These are phyloP conservation scores for Penicillium canariense DNA, from an alignment of 495 filamentous ascomycete genomes.

Conservation along the genomic window DNA sequence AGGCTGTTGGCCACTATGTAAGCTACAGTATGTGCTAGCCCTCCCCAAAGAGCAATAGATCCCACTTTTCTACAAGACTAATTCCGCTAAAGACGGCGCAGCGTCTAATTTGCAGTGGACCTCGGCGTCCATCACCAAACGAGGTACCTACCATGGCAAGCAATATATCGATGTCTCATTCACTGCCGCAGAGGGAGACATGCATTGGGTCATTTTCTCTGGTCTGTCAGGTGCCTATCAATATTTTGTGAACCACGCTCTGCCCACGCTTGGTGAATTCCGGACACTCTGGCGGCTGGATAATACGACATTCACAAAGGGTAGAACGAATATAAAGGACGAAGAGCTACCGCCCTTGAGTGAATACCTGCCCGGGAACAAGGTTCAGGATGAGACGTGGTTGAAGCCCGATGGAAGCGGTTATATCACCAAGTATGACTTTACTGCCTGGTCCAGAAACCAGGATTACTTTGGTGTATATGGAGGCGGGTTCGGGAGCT, in stretches of 20 bases:
- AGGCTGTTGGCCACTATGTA: slow-evolving; percentile 3
- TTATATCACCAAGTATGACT: slow-evolving; percentile 8
- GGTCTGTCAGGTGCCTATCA: slow-evolving; percentile 4
- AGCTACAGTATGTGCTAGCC: neutral
- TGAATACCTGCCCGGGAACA: neutral
- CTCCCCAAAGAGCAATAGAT: neutral
- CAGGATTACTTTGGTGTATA: slow-evolving; percentile 7
- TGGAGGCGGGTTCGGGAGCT: slow-evolving; percentile 1
- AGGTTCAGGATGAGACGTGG: slow-evolving; percentile 5
- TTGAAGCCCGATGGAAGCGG: slow-evolving; percentile 3
- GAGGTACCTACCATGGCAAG: neutral
- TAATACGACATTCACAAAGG: neutral
- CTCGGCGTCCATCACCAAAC: slow-evolving; percentile 3
- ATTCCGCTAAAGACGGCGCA: neutral
- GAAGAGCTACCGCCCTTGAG: neutral
- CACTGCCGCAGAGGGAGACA: slow-evolving; percentile 4
- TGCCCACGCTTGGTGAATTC: slow-evolving; percentile 3
- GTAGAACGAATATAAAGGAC: slow-evolving; percentile 4
- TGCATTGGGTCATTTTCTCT: slow-evolving; percentile 5
- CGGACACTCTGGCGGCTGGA: slow-evolving; percentile 3
- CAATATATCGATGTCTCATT: slow-evolving; percentile 2
- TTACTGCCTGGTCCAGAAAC: slow-evolving; percentile 1
- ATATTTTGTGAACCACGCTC: slow-evolving; percentile 5
- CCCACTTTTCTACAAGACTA: neutral
- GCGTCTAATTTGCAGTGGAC: slow-evolving; percentile 4